These are phyloP conservation scores for Phytophthora sp. DNA, from an alignment of 352 stramenopile species.

Conservation along the genomic window DNA sequence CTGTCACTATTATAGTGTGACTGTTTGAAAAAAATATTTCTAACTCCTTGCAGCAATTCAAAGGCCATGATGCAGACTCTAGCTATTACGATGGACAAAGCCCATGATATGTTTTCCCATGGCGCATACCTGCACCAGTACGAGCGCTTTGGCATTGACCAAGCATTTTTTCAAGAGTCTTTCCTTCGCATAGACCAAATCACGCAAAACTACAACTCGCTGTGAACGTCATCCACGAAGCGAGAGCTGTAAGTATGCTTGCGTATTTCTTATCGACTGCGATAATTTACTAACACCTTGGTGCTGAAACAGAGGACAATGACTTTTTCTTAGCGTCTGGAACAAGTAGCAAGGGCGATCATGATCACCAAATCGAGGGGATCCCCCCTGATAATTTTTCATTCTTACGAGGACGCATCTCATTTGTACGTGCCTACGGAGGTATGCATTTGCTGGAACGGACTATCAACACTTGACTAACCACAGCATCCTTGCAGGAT, in stretches of 20 bases:
- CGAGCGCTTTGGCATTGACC: conserved; percentile 53
- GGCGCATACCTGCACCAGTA: conserved; percentile 77
- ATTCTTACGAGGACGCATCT: conserved; percentile 34
- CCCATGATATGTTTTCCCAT: conserved; percentile 70
- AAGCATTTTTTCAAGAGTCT: conserved; percentile 63
- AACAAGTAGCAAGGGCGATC: no score
- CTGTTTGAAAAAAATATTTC: neutral
- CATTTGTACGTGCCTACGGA: conserved; percentile 32
- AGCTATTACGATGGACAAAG: conserved; percentile 56
- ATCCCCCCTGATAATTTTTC: conserved; percentile 18
- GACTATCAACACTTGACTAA: conserved; percentile 39
- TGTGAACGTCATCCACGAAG: conserved; percentile 15
- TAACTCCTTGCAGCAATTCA: conserved; percentile 54
- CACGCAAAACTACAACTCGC: conserved; percentile 59
- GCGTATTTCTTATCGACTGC: no score
- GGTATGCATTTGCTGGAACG: conserved; percentile 30
- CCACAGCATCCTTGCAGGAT: conserved; percentile 21
- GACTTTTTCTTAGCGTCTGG: no score
- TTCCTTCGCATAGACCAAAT: conserved; percentile 81
- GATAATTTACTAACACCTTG: no score
- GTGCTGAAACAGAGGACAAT: no score
- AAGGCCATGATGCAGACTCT: conserved; percentile 62
- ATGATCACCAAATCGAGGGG: neutral
- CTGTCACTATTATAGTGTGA: neutral
- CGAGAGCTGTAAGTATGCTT: no score